Evolutionary conservation across 2,329 filamentous ascomycete genomes (phyloP).

Genomic region (Cadophora malorum): DNA sequence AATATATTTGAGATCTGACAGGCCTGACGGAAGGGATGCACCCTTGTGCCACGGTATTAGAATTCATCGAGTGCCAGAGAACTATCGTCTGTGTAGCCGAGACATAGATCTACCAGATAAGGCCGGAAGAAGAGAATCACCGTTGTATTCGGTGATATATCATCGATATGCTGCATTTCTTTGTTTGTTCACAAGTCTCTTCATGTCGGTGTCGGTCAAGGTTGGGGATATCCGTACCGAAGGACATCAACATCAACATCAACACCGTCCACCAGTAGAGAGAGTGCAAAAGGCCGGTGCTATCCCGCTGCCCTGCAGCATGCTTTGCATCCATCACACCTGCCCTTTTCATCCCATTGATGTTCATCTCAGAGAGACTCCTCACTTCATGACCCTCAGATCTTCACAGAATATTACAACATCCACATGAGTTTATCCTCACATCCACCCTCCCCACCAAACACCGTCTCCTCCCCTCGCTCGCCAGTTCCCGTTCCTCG

Average conservation of each 20-base stretch:
- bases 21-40: not conserved
- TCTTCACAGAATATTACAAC: not conserved
- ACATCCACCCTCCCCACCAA: not conserved
- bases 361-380: not conserved
- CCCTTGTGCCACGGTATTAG: not conserved
- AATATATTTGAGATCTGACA: constrained; percentile 16
- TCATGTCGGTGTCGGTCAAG: constrained; percentile 7
- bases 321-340: not conserved
- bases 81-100: not conserved
- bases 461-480: not conserved
- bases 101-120: constrained; percentile 4
- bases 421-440: not conserved
- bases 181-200: not conserved
- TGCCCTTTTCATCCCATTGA: not conserved
- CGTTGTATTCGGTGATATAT: constrained; percentile 1
- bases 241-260: not conserved
- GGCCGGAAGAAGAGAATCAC: constrained; percentile 7
- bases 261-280: not conserved
- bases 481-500: not conserved
- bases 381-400: not conserved
- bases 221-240: constrained; percentile 14
- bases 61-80: not conserved
- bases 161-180: not conserved
- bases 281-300: not conserved
- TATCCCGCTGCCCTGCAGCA: not conserved